These are phyloP conservation scores for Pelargonium nanum DNA, from an alignment of 345 rosid genomes.

Conservation along the genomic window DNA sequence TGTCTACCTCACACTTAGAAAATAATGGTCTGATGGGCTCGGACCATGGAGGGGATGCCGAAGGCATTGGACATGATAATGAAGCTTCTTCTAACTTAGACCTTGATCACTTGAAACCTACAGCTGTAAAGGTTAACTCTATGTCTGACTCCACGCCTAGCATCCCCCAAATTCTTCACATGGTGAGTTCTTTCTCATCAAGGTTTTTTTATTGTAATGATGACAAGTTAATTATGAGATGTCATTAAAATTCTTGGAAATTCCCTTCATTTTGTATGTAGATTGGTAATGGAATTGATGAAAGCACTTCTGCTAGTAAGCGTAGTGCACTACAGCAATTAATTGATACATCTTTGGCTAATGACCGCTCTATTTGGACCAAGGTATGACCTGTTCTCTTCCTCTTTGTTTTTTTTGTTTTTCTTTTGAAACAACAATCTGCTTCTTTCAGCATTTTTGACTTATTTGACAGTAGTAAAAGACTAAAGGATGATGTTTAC, in stretches of 20 bases:
- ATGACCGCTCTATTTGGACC: constrained; percentile 59
- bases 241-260: not conserved
- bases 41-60: constrained; percentile 30
- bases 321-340: constrained; percentile 69
- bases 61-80: constrained; percentile 26
- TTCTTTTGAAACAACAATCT: not conserved
- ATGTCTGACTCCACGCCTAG: constrained; percentile 63
- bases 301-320: constrained; percentile 46
- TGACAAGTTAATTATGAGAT: not conserved
- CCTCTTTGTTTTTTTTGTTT: not conserved
- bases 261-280: constrained; percentile 17
- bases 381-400: constrained; percentile 31
- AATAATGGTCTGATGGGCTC: constrained; percentile 38
- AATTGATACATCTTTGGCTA: constrained; percentile 61
- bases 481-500: not conserved
- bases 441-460: no score
- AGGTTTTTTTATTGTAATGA: not conserved
- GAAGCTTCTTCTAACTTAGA: constrained; percentile 36
- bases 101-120: constrained; percentile 34
- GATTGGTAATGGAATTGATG: constrained; percentile 59
- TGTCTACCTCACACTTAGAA: constrained; percentile 39
- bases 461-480: no score
- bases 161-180: constrained; percentile 93
- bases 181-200: constrained; percentile 39
- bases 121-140: constrained; percentile 44